Evolutionary conservation across 306 rosid genomes (phyloP).

Genomic region (Crotalaria pallida): DNA sequence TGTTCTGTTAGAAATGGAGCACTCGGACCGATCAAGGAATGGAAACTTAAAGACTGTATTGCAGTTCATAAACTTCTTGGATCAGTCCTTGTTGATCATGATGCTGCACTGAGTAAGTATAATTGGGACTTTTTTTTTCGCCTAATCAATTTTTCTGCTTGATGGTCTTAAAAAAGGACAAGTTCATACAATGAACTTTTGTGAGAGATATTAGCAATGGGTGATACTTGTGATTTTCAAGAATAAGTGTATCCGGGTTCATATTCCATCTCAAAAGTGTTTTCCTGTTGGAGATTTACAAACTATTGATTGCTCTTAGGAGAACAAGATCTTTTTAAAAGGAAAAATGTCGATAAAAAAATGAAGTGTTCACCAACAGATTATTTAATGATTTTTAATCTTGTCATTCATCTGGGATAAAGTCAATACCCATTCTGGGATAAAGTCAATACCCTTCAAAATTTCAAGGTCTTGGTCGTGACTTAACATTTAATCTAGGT

Average conservation of each 20-base stretch:
- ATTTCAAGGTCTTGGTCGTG: neutral
- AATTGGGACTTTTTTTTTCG: neutral
- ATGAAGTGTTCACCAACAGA: neutral
- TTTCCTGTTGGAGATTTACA: neutral
- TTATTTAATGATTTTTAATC: neutral
- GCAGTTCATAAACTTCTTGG: slow-evolving; percentile 75
- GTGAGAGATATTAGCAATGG: neutral
- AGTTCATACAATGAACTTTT: neutral
- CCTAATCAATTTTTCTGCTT: neutral
- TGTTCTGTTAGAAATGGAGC: slow-evolving; percentile 57
- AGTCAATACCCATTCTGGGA: no score
- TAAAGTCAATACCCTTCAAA: neutral
- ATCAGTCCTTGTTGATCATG: slow-evolving; percentile 50
- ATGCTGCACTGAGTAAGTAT: slow-evolving; percentile 70
- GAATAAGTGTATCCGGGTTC: neutral
- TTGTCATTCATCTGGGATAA: neutral
- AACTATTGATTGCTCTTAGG: neutral
- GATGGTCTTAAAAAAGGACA: neutral
- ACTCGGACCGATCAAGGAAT: slow-evolving; percentile 56
- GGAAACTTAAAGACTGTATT: slow-evolving; percentile 81
- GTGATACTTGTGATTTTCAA: neutral
- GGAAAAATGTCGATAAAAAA: neutral
- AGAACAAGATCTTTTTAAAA: neutral
- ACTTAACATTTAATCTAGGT: neutral
- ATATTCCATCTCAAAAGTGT: neutral